These are phyloP conservation scores for Terana coerulea DNA, from an alignment of 768 basidiomycete genomes.

Conservation along the genomic window DNA sequence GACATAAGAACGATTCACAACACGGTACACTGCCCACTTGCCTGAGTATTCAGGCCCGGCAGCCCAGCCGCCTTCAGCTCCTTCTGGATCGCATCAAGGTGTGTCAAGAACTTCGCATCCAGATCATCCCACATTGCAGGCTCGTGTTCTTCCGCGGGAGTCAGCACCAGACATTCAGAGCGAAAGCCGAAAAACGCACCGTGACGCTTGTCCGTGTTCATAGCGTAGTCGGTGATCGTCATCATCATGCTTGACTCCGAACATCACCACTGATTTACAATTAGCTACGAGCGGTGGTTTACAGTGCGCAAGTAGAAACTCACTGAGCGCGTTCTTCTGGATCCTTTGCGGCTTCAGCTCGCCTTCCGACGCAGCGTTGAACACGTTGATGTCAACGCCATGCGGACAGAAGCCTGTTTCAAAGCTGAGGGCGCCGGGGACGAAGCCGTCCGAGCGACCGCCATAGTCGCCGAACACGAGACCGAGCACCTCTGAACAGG, in stretches of 20 bases:
- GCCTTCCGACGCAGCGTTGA: slow-evolving; percentile 48
- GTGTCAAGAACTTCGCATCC: slow-evolving; percentile 52
- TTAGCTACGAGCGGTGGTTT: not conserved
- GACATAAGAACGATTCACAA: too few relatives aligned
- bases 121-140: slow-evolving; percentile 64
- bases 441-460: slow-evolving; percentile 58
- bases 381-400: slow-evolving; percentile 60
- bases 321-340: slow-evolving; percentile 51
- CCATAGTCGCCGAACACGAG: slow-evolving; percentile 58
- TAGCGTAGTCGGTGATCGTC: not conserved
- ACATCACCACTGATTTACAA: not conserved
- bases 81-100: slow-evolving; percentile 49
- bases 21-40: too few relatives aligned
- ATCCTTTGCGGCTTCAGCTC: slow-evolving; percentile 49
- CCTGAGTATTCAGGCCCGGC: slow-evolving; percentile 13
- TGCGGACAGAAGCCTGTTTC: slow-evolving; percentile 64
- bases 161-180: not conserved
- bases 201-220: not conserved
- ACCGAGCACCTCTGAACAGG: slow-evolving; percentile 61
- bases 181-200: not conserved
- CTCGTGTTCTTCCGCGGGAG: slow-evolving; percentile 36
- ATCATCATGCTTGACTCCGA: slow-evolving; percentile 1
- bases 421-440: slow-evolving; percentile 57
- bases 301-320: slow-evolving; percentile 9
- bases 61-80: slow-evolving; percentile 21